These are phyloP conservation scores for Calonectria henricotiae DNA, from an alignment of 2,329 filamentous ascomycete species.

Conservation along the genomic window DNA sequence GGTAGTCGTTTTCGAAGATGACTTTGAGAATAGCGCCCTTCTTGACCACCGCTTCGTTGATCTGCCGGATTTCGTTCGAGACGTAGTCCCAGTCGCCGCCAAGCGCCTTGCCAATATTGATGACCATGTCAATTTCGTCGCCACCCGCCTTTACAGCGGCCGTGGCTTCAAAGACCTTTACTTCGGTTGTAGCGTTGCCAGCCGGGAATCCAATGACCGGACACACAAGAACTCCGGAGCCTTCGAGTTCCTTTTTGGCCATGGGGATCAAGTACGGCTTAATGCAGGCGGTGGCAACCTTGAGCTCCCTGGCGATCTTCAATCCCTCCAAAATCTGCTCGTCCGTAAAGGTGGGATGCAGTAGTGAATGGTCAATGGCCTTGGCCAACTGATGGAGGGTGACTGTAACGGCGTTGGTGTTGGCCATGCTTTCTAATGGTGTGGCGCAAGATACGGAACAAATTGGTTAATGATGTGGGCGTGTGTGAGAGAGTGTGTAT, in stretches of 20 bases:
- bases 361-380: conserved; percentile 74
- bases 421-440: conserved; percentile 11
- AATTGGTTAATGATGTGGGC: neutral
- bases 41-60: conserved; percentile 67
- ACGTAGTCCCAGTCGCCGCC: conserved; percentile 73
- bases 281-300: conserved; percentile 72
- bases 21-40: conserved; percentile 70
- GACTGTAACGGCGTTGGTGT: conserved; percentile 57
- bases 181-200: conserved; percentile 69
- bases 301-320: conserved; percentile 63
- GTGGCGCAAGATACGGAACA: neutral
- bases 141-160: conserved; percentile 67
- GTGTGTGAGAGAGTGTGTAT: neutral
- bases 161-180: conserved; percentile 70
- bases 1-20: conserved; percentile 76
- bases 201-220: conserved; percentile 76
- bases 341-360: conserved; percentile 76
- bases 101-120: conserved; percentile 74
- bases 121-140: conserved; percentile 73
- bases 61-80: conserved; percentile 64
- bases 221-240: conserved; percentile 68
- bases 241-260: conserved; percentile 65
- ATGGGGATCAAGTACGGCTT: conserved; percentile 72
- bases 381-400: conserved; percentile 67
- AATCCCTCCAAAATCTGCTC: conserved; percentile 68